Percentiles rank a stretch among this genome's conserved stretches.
Conservation (phyloP, 2,329 filamentous ascomycete genomes). For the Calonectria pseudoturangicola region DNA sequence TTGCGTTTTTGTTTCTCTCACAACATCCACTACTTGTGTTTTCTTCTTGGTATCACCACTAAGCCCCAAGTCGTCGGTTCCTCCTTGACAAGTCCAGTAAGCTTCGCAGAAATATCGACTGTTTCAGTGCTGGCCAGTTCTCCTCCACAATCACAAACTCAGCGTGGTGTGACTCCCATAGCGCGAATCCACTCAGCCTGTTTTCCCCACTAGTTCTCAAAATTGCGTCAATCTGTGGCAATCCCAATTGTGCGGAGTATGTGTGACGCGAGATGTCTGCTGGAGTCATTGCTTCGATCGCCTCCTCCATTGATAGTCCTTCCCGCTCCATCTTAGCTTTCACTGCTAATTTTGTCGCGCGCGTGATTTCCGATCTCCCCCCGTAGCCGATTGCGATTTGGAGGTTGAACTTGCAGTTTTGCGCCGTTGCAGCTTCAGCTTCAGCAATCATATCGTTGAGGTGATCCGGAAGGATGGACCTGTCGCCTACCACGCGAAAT, state of each 20-base stretch:
- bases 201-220: conserved; percentile 35
- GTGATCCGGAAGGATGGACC: conserved; percentile 32
- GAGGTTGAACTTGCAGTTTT: conserved; percentile 31
- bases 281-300: conserved; percentile 22
- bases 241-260: conserved; percentile 31
- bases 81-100: conserved; percentile 30
- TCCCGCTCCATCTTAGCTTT: conserved; percentile 14
- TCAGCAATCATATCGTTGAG: conserved; percentile 27
- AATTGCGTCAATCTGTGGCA: conserved; percentile 33
- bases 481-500: conserved; percentile 32
- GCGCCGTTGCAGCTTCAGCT: conserved; percentile 28
- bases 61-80: conserved; percentile 33
- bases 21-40: too few relatives aligned
- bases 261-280: conserved; percentile 31
- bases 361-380: conserved; percentile 30
- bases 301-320: conserved; percentile 22
- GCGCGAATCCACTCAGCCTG: conserved; percentile 33
- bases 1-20: too few relatives aligned
- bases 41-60: not conserved
- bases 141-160: conserved; percentile 35
- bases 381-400: conserved; percentile 35
- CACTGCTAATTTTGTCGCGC: conserved; percentile 21
- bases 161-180: conserved; percentile 39
- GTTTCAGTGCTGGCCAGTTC: conserved; percentile 32
- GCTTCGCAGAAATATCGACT: conserved; percentile 28